Conservation (phyloP, 1,284 basidiomycete genomes). For the Neolentinus lepideus region DNA sequence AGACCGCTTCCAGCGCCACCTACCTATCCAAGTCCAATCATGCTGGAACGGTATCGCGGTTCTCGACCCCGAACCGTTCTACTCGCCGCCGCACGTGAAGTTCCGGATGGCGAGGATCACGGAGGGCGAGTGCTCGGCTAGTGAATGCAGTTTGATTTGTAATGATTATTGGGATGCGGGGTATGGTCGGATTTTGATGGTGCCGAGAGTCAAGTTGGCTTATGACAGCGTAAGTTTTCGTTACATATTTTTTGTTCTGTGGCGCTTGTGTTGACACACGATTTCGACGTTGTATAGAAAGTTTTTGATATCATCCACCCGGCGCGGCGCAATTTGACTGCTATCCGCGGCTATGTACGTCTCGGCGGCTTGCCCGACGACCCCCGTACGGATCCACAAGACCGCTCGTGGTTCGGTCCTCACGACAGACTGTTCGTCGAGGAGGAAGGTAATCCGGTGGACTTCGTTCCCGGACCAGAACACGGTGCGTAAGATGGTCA, state of each 20-base stretch:
- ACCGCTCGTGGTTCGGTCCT: conserved; percentile 91
- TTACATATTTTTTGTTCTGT: background rate
- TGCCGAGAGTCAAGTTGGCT: conserved; percentile 89
- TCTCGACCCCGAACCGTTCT: conserved; percentile 90
- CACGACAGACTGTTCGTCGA: conserved; percentile 88
- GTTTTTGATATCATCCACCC: conserved; percentile 95
- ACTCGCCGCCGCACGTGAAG: conserved; percentile 78
- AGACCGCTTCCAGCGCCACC: conserved; percentile 80
- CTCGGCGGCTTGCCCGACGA: conserved; percentile 91
- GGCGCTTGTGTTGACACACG: background rate
- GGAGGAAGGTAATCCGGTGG: conserved; percentile 74
- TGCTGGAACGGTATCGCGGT: conserved; percentile 97
- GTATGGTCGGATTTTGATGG: conserved; percentile 94
- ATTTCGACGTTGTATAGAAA: conserved; percentile 39
- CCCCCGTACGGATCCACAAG: conserved; percentile 90
- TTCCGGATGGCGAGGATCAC: conserved; percentile 88
- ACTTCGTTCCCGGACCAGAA: conserved; percentile 78
- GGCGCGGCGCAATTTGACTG: conserved; percentile 77
- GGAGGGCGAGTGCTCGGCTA: conserved; percentile 87
- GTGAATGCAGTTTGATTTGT: conserved; percentile 91
- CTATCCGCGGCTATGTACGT: conserved; percentile 88
- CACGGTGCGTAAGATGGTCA: conserved; percentile 55
- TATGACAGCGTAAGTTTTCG: conserved; percentile 70
- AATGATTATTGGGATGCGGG: conserved; percentile 93
- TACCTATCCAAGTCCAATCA: conserved; percentile 91